phyloP scores from a whole-genome alignment of 805 yeast species.

The Torulaspora delbrueckii region DNA sequence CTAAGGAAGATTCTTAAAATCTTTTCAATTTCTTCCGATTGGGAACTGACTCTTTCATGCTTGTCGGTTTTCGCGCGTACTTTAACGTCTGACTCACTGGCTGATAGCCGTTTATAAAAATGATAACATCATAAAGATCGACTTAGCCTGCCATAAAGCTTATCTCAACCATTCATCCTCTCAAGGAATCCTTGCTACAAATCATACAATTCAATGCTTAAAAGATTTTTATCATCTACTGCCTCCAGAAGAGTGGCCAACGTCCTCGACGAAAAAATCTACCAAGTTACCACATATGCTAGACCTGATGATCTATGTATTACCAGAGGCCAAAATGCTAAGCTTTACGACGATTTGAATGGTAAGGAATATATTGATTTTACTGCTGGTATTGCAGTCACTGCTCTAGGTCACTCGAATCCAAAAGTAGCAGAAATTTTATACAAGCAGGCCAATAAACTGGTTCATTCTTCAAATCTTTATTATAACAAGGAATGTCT shows the following conservation, averaged over 20 bases:
- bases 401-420: slow-evolving; percentile 86
- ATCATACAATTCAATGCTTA: slow-evolving; percentile 15
- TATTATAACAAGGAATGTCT: slow-evolving; percentile 83
- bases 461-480: slow-evolving; percentile 82
- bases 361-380: slow-evolving; percentile 80
- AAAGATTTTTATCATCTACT: slow-evolving; percentile 17
- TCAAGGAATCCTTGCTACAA: background rate
- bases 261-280: slow-evolving; percentile 16
- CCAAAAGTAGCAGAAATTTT: slow-evolving; percentile 67
- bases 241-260: slow-evolving; percentile 12
- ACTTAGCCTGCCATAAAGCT: too few species aligned
- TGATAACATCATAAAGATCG: background rate
- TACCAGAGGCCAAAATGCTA: slow-evolving; percentile 77
- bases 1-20: too few species aligned
- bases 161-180: background rate
- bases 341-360: slow-evolving; percentile 68
- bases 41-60: background rate
- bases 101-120: background rate
- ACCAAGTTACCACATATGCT: slow-evolving; percentile 70
- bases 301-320: slow-evolving; percentile 68
- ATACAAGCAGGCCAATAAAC: slow-evolving; percentile 61
- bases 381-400: slow-evolving; percentile 95
- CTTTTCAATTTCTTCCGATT: background rate
- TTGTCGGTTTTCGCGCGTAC: background rate
- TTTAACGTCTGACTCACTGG: background rate